Evolutionary conservation across 169 alveolate genomes (phyloP).

Genomic region (Plasmodium fragile): DNA sequence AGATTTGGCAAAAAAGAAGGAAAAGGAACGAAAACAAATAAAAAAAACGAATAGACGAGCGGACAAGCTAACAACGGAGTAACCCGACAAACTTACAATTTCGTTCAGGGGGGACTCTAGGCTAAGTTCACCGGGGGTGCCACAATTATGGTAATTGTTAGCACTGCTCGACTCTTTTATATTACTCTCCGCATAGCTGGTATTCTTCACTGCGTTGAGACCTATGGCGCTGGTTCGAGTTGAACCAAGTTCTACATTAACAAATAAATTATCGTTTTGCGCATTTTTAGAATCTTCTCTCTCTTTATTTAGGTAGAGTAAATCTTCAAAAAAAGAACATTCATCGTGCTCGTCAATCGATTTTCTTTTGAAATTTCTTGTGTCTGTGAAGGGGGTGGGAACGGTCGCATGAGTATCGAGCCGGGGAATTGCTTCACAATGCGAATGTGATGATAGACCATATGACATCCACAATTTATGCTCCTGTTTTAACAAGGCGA

Average conservation of each 20-base stretch:
- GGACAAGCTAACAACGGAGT: neutral
- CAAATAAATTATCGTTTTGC: constrained; percentile 15
- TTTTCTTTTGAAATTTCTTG: constrained; percentile 68
- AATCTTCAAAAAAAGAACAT: constrained; percentile 43
- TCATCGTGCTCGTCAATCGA: constrained; percentile 74
- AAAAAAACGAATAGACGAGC: neutral
- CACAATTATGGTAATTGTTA: neutral
- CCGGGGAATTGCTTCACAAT: neutral
- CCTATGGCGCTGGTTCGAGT: constrained; percentile 59
- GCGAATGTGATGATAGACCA: neutral
- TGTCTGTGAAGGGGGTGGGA: constrained; percentile 12
- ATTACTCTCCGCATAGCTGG: constrained; percentile 6
- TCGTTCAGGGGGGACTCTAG: constrained; percentile 70
- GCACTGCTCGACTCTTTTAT: constrained; percentile 12
- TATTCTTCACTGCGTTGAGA: neutral
- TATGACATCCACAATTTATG: neutral
- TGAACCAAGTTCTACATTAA: constrained; percentile 44
- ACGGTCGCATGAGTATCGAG: neutral
- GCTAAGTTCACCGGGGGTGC: constrained; percentile 9
- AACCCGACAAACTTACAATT: constrained; percentile 22
- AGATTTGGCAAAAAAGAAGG: neutral
- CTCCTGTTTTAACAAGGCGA: neutral
- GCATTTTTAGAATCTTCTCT: constrained; percentile 13
- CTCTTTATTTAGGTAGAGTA: constrained; percentile 49
- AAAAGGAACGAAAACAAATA: neutral